phyloP scores from a whole-genome alignment of 441 rosid species.

The Pelargonium exstipulatum region DNA sequence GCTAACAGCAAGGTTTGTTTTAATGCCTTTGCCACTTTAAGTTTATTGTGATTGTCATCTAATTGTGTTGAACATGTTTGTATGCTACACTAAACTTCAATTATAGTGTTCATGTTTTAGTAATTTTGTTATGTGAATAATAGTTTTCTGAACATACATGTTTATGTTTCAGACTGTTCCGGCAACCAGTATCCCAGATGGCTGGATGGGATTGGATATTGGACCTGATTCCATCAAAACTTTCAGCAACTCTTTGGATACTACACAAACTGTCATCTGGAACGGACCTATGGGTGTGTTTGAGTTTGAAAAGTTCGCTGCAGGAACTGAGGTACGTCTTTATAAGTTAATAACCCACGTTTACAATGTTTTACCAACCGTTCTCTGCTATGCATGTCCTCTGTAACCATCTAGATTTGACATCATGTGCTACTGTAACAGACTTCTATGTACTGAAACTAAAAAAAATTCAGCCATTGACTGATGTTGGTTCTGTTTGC shows the following conservation, averaged over 20 bases:
- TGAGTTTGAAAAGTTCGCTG: constrained; percentile 78
- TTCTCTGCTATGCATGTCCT: neutral
- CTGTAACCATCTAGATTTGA: neutral
- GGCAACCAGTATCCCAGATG: constrained; percentile 70
- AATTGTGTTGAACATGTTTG: no score
- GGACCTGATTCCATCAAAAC: constrained; percentile 82
- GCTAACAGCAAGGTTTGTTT: constrained; percentile 24
- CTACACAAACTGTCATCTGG: constrained; percentile 84
- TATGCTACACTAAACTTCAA: no score
- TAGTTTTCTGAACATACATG: no score
- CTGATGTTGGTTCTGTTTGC: constrained; percentile 18
- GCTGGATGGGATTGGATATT: constrained; percentile 96
- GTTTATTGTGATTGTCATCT: no score
- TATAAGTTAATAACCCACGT: neutral
- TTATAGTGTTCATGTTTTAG: no score
- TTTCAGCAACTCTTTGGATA: constrained; percentile 60
- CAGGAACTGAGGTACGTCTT: constrained; percentile 68
- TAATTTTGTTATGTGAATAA: no score
- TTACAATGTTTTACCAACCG: neutral
- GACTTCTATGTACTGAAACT: no score
- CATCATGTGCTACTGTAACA: no score
- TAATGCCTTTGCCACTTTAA: no score
- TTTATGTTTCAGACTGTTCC: constrained; percentile 51
- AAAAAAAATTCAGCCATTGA: neutral
- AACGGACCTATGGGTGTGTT: constrained; percentile 97